These are phyloP conservation scores for Trichoderma sp. DNA, from an alignment of 2,329 filamentous ascomycete genomes.

Conservation along the genomic window DNA sequence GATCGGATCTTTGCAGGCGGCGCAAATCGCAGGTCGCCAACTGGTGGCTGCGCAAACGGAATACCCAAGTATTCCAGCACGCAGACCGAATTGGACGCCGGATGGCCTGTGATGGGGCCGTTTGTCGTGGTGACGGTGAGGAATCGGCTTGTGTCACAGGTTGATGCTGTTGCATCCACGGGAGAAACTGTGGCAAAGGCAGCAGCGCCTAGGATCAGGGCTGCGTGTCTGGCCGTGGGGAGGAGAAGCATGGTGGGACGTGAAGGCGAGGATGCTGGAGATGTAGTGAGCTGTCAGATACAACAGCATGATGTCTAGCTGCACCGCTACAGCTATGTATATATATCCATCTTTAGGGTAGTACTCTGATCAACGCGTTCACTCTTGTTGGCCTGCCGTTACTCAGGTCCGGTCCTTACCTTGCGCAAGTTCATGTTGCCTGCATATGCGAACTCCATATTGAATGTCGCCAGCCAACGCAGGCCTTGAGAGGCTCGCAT, in stretches of 20 bases:
- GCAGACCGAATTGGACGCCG: conserved; percentile 35
- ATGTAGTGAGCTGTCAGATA: background rate
- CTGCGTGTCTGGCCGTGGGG: background rate
- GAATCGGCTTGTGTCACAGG: conserved; percentile 29
- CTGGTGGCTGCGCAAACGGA: conserved; percentile 45
- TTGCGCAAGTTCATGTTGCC: background rate
- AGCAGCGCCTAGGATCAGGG: conserved; percentile 12
- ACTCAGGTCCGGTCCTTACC: background rate
- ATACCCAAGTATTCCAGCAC: conserved; percentile 47
- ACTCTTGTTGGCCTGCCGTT: background rate
- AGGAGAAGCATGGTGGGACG: conserved; percentile 3
- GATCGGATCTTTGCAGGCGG: conserved; percentile 39
- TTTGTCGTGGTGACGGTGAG: conserved; percentile 39
- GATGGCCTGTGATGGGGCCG: conserved; percentile 42
- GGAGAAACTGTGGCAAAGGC: conserved; percentile 5
- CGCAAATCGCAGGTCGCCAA: conserved; percentile 43
- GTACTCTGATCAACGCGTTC: background rate
- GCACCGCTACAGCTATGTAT: background rate
- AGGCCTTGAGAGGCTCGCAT: background rate
- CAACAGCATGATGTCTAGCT: background rate
- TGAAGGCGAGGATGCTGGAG: background rate
- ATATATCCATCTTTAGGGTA: too few relatives aligned
- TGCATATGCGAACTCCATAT: conserved; percentile 1
- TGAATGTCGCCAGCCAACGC: background rate
- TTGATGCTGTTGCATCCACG: background rate